Conservation (phyloP, 805 yeast species). For the Sugiyamaella marilandica region DNA sequence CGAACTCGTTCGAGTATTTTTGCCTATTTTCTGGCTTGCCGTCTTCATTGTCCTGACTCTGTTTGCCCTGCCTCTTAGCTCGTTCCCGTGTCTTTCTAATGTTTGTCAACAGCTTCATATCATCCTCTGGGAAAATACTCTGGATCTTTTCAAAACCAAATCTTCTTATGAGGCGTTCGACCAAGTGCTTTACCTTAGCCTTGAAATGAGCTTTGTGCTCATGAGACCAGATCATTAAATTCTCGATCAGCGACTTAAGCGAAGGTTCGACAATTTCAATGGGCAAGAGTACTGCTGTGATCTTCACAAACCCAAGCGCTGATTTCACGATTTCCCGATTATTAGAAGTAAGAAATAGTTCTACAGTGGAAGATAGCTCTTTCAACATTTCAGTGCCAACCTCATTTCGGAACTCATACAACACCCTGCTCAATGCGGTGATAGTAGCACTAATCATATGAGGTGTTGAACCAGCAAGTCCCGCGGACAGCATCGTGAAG, state of each 20-base stretch:
- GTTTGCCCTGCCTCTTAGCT: conserved; percentile 66
- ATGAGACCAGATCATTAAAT: conserved; percentile 86
- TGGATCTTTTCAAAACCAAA: conserved; percentile 88
- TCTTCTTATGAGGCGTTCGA: conserved; percentile 85
- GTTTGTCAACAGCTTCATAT: conserved; percentile 73
- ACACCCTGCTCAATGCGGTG: conserved; percentile 79
- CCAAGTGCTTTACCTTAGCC: conserved; percentile 84
- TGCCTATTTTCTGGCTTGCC: conserved; percentile 20
- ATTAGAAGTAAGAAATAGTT: conserved; percentile 82
- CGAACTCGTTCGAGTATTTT: conserved; percentile 75
- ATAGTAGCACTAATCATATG: conserved; percentile 97
- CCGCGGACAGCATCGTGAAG: conserved; percentile 92
- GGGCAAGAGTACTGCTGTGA: conserved; percentile 79
- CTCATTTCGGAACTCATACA: conserved; percentile 75
- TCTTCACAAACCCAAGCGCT: conserved; percentile 90
- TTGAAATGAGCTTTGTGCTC: conserved; percentile 95
- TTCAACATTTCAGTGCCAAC: conserved; percentile 55
- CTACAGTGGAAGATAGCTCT: conserved; percentile 82
- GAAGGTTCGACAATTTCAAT: conserved; percentile 66
- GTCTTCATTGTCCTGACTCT: conserved; percentile 29
- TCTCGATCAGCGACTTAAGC: conserved; percentile 68
- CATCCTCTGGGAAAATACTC: conserved; percentile 83
- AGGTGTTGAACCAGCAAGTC: conserved; percentile 87
- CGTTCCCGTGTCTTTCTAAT: conserved; percentile 83
- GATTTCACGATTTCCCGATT: conserved; percentile 92